These are phyloP conservation scores for Rutstroemia sp. DNA, from an alignment of 2,329 filamentous ascomycete species.

Conservation along the genomic window DNA sequence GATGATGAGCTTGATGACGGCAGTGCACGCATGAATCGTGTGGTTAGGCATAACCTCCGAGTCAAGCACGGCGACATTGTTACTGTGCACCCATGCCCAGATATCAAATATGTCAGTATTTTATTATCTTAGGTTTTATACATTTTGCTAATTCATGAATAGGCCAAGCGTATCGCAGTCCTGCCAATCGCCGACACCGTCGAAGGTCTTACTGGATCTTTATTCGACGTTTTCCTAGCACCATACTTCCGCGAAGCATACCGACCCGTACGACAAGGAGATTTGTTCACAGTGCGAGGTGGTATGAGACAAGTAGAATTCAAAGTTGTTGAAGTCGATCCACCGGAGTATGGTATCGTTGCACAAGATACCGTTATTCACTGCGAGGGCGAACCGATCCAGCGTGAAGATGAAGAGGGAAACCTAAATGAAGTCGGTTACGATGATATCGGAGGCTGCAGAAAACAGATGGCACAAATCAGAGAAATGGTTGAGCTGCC, in stretches of 20 bases:
- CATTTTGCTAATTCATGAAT: slow-evolving; percentile 21
- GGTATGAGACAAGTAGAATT: slow-evolving; percentile 99
- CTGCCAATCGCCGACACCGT: slow-evolving; percentile 97
- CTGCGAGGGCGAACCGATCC: slow-evolving; percentile 94
- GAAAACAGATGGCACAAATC: slow-evolving; percentile 99
- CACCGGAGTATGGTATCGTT: slow-evolving; percentile 96
- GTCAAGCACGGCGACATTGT: slow-evolving; percentile 98
- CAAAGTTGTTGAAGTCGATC: slow-evolving; percentile 98
- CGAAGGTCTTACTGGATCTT: slow-evolving; percentile 92
- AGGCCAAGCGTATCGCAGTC: slow-evolving; percentile 98
- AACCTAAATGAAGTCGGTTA: slow-evolving; percentile 99
- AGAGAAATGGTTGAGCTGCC: slow-evolving; percentile 97
- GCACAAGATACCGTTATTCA: slow-evolving; percentile 98
- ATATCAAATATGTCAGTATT: slow-evolving; percentile 95
- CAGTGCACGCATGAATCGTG: slow-evolving; percentile 94
- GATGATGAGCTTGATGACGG: slow-evolving; percentile 98
- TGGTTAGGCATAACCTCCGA: slow-evolving; percentile 94
- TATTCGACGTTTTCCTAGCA: slow-evolving; percentile 98
- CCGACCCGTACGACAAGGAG: slow-evolving; percentile 91
- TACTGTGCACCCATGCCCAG: slow-evolving; percentile 93
- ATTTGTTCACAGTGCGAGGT: slow-evolving; percentile 93
- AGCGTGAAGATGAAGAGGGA: slow-evolving; percentile 98
- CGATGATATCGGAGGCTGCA: slow-evolving; percentile 97
- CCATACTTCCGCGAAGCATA: slow-evolving; percentile 99
- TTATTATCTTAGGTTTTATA: background rate